Evolutionary conservation across 805 yeast species (phyloP).

Genomic region (Zygoascus biomembranicola): DNA sequence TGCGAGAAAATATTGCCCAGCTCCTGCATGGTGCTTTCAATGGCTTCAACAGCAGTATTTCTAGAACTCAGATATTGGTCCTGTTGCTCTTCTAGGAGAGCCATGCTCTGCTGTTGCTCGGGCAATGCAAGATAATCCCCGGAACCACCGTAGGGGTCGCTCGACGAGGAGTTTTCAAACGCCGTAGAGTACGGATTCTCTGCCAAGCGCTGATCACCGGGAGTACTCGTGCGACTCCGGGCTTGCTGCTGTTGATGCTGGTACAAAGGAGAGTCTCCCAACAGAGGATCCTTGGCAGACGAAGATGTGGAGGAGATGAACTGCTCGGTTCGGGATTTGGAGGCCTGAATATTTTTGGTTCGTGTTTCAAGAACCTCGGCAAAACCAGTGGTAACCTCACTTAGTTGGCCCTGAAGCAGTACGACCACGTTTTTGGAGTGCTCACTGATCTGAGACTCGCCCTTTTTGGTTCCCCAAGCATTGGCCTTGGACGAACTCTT

Average conservation of each 20-base stretch:
- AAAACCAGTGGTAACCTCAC: constrained; percentile 87
- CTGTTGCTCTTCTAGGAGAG: constrained; percentile 79
- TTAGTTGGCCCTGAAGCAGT: constrained; percentile 78
- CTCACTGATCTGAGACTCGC: constrained; percentile 54
- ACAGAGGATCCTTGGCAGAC: constrained; percentile 11
- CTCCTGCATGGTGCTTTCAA: constrained; percentile 94
- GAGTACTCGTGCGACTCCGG: constrained; percentile 12
- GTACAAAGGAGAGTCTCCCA: constrained; percentile 29
- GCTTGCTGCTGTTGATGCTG: constrained; percentile 9
- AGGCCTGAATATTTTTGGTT: constrained; percentile 72
- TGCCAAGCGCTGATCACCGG: constrained; percentile 2
- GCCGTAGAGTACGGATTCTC: constrained; percentile 14
- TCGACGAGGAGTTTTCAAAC: not conserved
- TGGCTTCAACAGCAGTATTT: constrained; percentile 86
- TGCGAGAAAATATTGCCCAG: constrained; percentile 93
- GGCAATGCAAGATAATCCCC: constrained; percentile 61
- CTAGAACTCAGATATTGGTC: constrained; percentile 71
- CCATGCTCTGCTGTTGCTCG: constrained; percentile 73
- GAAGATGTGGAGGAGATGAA: constrained; percentile 46
- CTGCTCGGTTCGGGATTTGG: constrained; percentile 76
- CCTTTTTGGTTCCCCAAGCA: constrained; percentile 32
- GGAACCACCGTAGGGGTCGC: constrained; percentile 15
- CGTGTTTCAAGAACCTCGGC: constrained; percentile 82
- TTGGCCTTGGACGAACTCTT: constrained; percentile 32
- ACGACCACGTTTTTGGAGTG: constrained; percentile 84